A percentile compares a stretch with the other conserved stretches of the same genome.
Evolutionary conservation across 768 basidiomycete genomes (phyloP).

Genomic region (Leccinum rimulosum): DNA sequence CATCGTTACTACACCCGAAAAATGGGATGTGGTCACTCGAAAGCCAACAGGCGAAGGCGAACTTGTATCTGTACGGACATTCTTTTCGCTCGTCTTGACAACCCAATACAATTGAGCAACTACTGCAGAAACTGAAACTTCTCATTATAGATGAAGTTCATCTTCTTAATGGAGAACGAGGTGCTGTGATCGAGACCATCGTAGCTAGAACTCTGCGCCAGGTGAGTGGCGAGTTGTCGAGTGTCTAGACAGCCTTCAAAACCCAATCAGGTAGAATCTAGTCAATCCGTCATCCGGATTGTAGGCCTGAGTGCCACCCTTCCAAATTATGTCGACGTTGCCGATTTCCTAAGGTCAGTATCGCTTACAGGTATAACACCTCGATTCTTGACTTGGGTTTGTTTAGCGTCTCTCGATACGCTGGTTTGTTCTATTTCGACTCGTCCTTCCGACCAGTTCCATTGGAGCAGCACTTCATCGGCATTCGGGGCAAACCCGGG

Average conservation of each 20-base stretch:
- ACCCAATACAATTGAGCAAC: background rate
- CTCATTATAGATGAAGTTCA: constrained; percentile 98
- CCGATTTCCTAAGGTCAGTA: constrained; percentile 83
- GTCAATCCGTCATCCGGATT: constrained; percentile 93
- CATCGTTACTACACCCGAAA: constrained; percentile 98
- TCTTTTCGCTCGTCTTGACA: background rate
- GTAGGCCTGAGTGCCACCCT: constrained; percentile 95
- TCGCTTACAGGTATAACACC: background rate
- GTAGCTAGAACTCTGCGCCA: constrained; percentile 93
- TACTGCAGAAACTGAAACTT: constrained; percentile 76
- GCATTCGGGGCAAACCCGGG: constrained; percentile 84
- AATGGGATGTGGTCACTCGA: constrained; percentile 99
- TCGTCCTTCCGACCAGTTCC: constrained; percentile 96
- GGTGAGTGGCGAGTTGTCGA: constrained; percentile 36
- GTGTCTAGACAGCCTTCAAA: background rate
- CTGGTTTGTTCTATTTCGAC: constrained; percentile 96
- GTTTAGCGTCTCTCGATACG: constrained; percentile 78
- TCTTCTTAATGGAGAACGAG: constrained; percentile 94
- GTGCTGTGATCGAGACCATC: constrained; percentile 97
- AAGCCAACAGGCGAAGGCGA: constrained; percentile 98
- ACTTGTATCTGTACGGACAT: constrained; percentile 72
- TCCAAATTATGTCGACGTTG: constrained; percentile 96
- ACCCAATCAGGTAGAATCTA: constrained; percentile 79
- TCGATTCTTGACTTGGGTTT: constrained; percentile 2
- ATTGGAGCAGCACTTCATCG: constrained; percentile 95